Evolutionary conservation across 2,329 filamentous ascomycete species (phyloP).

Genomic region (Talaromyces sp.): DNA sequence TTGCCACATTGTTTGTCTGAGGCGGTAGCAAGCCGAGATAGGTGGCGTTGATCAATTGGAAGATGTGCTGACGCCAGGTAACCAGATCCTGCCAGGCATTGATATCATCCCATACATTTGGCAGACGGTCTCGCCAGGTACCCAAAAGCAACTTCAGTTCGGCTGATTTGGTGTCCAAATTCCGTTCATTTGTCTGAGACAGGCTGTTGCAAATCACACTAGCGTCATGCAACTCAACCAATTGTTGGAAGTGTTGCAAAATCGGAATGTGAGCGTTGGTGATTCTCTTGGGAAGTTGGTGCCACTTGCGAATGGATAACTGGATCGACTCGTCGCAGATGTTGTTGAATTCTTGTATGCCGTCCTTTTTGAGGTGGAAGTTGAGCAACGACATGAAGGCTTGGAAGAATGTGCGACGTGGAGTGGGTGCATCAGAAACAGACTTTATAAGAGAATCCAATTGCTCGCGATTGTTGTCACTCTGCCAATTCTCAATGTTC

Average conservation of each 20-base stretch:
- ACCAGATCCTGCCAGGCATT: conserved; percentile 98
- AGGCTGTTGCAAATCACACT: conserved; percentile 94
- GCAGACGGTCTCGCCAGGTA: conserved; percentile 91
- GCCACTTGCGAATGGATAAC: conserved; percentile 96
- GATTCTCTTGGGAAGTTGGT: conserved; percentile 89
- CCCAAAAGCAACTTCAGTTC: conserved; percentile 92
- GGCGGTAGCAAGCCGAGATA: conserved; percentile 83
- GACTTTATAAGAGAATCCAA: conserved; percentile 93
- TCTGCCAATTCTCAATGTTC: conserved; percentile 92
- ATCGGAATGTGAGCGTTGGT: conserved; percentile 95
- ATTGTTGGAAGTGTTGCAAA: conserved; percentile 94
- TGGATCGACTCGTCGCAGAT: conserved; percentile 97
- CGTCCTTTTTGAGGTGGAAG: conserved; percentile 84
- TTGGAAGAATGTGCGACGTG: conserved; percentile 92
- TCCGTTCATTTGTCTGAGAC: conserved; percentile 75
- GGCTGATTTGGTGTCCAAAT: conserved; percentile 90
- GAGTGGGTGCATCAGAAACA: conserved; percentile 94
- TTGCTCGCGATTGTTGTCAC: conserved; percentile 78
- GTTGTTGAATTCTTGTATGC: conserved; percentile 75
- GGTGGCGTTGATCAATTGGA: conserved; percentile 91
- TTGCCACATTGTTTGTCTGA: conserved; percentile 76
- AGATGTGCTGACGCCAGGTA: conserved; percentile 99
- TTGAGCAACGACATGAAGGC: conserved; percentile 97
- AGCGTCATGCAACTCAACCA: conserved; percentile 96
- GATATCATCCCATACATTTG: conserved; percentile 99